Base-by-base conservation (phyloP, 805 yeast species). In the Saccharomycopsis fermentans region DNA sequence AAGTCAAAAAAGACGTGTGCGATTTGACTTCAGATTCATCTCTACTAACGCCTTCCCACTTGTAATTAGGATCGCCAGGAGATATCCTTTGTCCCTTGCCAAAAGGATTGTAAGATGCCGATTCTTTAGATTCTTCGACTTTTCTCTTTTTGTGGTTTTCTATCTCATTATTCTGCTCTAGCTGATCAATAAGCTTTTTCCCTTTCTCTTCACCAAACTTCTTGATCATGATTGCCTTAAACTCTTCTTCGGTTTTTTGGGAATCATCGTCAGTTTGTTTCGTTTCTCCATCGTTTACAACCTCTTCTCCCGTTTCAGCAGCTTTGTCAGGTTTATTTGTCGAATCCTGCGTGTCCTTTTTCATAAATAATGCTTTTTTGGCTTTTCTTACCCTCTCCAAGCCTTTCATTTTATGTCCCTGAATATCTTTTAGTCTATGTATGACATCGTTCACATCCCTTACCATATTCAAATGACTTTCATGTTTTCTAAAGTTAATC, bases 1-100 rank as follows among this genome's bases (percentile, higher is more conserved):
- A 94, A 1, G 97, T 89, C 66, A 94, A 73, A 68, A 90, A 94
- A 0, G 97, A 89, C 0, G 99, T 94, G 66, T 94, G 99, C 6
- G 90, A 85, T 73, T 92, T 92, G 65, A 92, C 77, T 68, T 94
- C 98, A 2, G 83, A 66, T 69, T 92, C 99, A 8, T 84, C 76
- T 69, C 83, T 85, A 17, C 96, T 82, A n/a, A 91, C 94, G 64
- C 88, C 78, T 58, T 77, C 74, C 99, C 99, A 94, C 32, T 81
- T 72, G 69, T 76, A 94, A 2, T 77, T 78, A 4, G 76, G 80
- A 67, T 92, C 97, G 57, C 99, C 99, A 72, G 92, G 97, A 65
- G 77, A 80, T 43, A 94, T 79, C 63, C 96, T 80, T 62, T 78
- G 72, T 14, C 98, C 97, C 68, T 83, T 86, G 2, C 99, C 98